Percentiles rank a stretch among this genome's conserved stretches.
phyloP scores from a whole-genome alignment of 116 monocot genomes.

The Cymodocea nodosa region DNA sequence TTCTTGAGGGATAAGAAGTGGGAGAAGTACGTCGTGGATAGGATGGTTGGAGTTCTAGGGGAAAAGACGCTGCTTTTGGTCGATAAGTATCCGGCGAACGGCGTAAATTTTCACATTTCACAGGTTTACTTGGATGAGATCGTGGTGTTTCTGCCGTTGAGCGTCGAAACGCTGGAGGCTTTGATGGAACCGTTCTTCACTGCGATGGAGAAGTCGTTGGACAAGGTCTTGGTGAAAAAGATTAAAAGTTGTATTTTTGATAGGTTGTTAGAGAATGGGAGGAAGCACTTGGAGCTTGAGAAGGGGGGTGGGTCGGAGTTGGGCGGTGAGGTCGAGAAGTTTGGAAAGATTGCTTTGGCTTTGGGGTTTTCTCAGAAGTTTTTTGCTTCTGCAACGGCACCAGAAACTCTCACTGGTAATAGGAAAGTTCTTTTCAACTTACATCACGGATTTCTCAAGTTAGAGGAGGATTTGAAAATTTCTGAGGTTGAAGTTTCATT shows the following conservation, averaged over 20 bases:
- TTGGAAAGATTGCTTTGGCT: constrained; percentile 50
- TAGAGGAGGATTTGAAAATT: constrained; percentile 66
- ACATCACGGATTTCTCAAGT: constrained; percentile 50
- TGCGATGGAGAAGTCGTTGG: constrained; percentile 41
- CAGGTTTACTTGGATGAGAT: constrained; percentile 87
- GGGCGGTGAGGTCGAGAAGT: constrained; percentile 26
- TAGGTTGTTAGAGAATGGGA: constrained; percentile 26
- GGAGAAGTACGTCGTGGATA: constrained; percentile 20
- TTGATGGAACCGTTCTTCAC: constrained; percentile 48
- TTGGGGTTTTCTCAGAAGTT: constrained; percentile 52
- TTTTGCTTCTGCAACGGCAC: constrained; percentile 41
- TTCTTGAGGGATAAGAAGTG: constrained; percentile 34
- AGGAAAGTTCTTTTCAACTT: constrained; percentile 57
- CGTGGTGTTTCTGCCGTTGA: constrained; percentile 35
- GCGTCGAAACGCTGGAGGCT: constrained; percentile 16
- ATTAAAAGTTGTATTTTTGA: constrained; percentile 59
- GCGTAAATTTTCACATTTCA: constrained; percentile 68
- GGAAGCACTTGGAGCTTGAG: constrained; percentile 22
- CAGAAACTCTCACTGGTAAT: constrained; percentile 52
- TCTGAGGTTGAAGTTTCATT: constrained; percentile 38
- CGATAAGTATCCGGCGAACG: constrained; percentile 41
- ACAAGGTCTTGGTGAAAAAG: constrained; percentile 65
- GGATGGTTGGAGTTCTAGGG: constrained; percentile 20
- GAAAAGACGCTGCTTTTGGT: constrained; percentile 41
- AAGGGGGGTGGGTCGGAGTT: constrained; percentile 22